These are phyloP conservation scores for Pyricularia sp. DNA, from an alignment of 2,329 filamentous ascomycete genomes.

Conservation along the genomic window DNA sequence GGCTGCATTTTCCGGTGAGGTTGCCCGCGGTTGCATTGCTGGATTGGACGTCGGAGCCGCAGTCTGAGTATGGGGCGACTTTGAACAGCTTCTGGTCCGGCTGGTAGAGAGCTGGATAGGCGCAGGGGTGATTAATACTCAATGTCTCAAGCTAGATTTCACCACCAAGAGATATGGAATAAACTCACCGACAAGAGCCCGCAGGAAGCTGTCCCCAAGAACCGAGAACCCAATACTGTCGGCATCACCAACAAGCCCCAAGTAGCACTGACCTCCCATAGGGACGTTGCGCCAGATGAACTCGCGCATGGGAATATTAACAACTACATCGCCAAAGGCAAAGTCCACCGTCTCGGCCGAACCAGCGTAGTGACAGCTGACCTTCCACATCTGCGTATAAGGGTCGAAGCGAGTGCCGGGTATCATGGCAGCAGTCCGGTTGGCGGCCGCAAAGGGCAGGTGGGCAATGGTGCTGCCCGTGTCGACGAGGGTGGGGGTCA, in stretches of 20 bases:
- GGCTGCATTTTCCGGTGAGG: neutral
- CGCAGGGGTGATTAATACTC: neutral
- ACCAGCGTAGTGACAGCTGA: slow-evolving; percentile 7
- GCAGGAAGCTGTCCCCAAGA: slow-evolving; percentile 13
- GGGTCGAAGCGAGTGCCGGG: slow-evolving; percentile 9
- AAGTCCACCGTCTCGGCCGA: slow-evolving; percentile 11
- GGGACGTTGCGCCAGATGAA: slow-evolving; percentile 12
- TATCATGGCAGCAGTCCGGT: slow-evolving; percentile 4
- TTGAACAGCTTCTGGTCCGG: slow-evolving; percentile 3
- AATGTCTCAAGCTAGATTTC: neutral
- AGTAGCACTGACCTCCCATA: slow-evolving; percentile 7
- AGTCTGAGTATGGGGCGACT: slow-evolving; percentile 1
- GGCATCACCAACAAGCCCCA: slow-evolving; percentile 9
- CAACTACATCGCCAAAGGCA: slow-evolving; percentile 10
- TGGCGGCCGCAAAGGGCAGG: slow-evolving; percentile 5
- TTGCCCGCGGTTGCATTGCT: neutral
- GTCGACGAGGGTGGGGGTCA: slow-evolving; percentile 4
- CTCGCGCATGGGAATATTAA: slow-evolving; percentile 11
- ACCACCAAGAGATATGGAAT: neutral
- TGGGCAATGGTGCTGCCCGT: slow-evolving; percentile 5
- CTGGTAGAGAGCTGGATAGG: neutral
- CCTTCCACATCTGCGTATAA: slow-evolving; percentile 7
- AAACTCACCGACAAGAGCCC: slow-evolving; percentile 5
- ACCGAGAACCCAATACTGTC: slow-evolving; percentile 9
- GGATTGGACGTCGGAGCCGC: slow-evolving; percentile 4